These are phyloP conservation scores for Globisporangium emineosum DNA, from an alignment of 352 stramenopile species.

Conservation along the genomic window DNA sequence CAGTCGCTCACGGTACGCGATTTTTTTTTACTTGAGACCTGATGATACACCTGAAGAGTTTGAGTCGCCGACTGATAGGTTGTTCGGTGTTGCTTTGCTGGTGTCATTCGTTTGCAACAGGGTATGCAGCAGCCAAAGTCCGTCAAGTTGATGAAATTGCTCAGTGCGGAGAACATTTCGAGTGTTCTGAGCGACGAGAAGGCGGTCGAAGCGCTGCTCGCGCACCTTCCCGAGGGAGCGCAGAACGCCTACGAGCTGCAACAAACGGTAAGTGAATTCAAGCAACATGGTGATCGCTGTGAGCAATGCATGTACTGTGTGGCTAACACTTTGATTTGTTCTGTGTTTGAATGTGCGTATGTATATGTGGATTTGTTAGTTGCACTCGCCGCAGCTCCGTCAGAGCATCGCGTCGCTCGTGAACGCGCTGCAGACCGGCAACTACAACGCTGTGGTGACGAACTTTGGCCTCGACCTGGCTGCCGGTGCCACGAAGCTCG, in stretches of 20 bases:
- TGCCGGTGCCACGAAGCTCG: slow-evolving; percentile 75
- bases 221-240: slow-evolving; percentile 77
- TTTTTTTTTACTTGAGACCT: not conserved
- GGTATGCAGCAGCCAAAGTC: slow-evolving; percentile 47
- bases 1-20: slow-evolving; percentile 50
- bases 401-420: slow-evolving; percentile 87
- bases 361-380: slow-evolving; percentile 22
- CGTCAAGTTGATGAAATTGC: slow-evolving; percentile 59
- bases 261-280: slow-evolving; percentile 41
- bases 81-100: not conserved
- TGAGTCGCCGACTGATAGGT: not conserved
- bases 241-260: slow-evolving; percentile 74
- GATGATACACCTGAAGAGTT: no score
- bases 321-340: not conserved
- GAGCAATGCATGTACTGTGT: not conserved
- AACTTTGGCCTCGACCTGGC: slow-evolving; percentile 88
- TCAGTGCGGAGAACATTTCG: slow-evolving; percentile 52
- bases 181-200: slow-evolving; percentile 64
- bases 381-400: slow-evolving; percentile 83
- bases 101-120: not conserved
- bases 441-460: slow-evolving; percentile 88
- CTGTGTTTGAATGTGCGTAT: no score
- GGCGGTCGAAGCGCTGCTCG: slow-evolving; percentile 51
- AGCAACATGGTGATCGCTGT: not conserved
- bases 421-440: slow-evolving; percentile 82